Percentiles rank a stretch among this genome's conserved stretches.
Evolutionary conservation across 371 early-diverging fungal genomes (phyloP).

Genomic region (Coemansia sp.): DNA sequence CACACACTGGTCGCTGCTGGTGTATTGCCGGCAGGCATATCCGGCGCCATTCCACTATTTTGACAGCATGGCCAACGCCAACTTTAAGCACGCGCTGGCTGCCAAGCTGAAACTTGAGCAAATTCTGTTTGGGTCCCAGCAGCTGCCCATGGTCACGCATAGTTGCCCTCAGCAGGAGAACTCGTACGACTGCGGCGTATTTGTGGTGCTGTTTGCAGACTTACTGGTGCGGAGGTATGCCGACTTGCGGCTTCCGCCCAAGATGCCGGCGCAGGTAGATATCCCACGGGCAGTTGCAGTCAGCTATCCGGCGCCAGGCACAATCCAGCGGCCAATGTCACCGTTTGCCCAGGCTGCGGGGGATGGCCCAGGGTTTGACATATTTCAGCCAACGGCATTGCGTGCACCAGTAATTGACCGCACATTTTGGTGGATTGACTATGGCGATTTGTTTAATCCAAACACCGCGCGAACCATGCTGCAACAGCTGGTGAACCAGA

Average conservation of each 20-base stretch:
- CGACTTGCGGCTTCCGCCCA: conserved; percentile 20
- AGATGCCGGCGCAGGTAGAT: neutral
- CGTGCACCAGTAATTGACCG: conserved; percentile 3
- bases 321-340: conserved; percentile 9
- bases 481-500: conserved; percentile 16
- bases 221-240: conserved; percentile 37
- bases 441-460: conserved; percentile 42
- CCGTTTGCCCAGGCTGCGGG: conserved; percentile 11
- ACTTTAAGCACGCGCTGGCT: conserved; percentile 19
- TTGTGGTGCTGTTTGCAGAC: conserved; percentile 42
- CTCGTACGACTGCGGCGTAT: conserved; percentile 37
- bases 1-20: conserved; percentile 44
- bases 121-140: neutral
- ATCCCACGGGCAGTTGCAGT: neutral
- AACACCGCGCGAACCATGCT: conserved; percentile 26
- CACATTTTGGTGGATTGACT: conserved; percentile 47
- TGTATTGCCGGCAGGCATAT: conserved; percentile 3
- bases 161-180: conserved; percentile 50
- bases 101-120: conserved; percentile 12
- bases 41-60: conserved; percentile 33
- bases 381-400: conserved; percentile 7
- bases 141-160: conserved; percentile 20
- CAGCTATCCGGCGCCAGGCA: neutral
- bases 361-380: neutral
- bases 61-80: conserved; percentile 42